Conservation (phyloP, 2,329 filamentous ascomycete species). For the Aspergillus bombycis region DNA sequence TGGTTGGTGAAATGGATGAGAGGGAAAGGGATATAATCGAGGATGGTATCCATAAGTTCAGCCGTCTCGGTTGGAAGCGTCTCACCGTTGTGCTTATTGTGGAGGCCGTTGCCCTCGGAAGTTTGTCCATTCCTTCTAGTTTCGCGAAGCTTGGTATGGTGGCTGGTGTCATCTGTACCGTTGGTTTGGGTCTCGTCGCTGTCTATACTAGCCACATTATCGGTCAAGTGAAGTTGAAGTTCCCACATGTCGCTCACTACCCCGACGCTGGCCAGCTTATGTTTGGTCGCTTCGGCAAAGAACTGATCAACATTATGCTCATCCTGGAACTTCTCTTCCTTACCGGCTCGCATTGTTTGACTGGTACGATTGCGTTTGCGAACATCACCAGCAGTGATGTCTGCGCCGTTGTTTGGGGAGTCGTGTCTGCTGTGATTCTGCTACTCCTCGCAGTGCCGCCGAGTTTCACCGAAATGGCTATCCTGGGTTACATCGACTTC, state of each 20-base stretch:
- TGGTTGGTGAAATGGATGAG: constrained; percentile 26
- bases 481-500: constrained; percentile 44
- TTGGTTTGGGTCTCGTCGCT: constrained; percentile 45
- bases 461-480: constrained; percentile 41
- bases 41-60: constrained; percentile 26
- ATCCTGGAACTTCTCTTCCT: constrained; percentile 47
- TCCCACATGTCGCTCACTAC: constrained; percentile 47
- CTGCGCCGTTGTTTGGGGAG: constrained; percentile 48
- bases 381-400: constrained; percentile 43
- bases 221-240: constrained; percentile 42
- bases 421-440: constrained; percentile 45
- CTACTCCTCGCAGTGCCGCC: constrained; percentile 38
- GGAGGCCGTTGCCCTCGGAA: constrained; percentile 54
- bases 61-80: constrained; percentile 51
- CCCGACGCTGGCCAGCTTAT: constrained; percentile 49
- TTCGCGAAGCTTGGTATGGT: constrained; percentile 53
- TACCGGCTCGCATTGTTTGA: constrained; percentile 49
- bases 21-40: constrained; percentile 24
- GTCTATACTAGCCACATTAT: constrained; percentile 48
- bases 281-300: constrained; percentile 47
- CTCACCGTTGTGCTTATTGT: constrained; percentile 55
- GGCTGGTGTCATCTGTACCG: constrained; percentile 46
- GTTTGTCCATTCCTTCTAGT: constrained; percentile 49
- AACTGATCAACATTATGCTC: constrained; percentile 48
- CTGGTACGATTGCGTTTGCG: constrained; percentile 51